Conservation (phyloP, 176 grass and related monocot species). For the Coix lacrymajobi region DNA sequence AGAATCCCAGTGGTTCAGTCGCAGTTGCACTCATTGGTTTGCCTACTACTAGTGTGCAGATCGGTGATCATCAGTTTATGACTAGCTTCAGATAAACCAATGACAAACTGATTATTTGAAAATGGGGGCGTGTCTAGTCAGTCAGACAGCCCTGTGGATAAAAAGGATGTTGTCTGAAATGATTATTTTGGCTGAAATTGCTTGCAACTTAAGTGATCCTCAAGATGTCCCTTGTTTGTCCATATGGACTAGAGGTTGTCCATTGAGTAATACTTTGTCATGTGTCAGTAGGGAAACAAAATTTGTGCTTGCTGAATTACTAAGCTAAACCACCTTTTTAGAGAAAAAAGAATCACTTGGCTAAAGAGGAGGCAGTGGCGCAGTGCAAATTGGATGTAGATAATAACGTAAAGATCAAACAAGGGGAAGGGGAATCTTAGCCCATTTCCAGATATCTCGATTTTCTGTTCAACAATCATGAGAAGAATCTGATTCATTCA, state of each 20-base stretch:
- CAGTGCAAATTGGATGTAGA: background rate
- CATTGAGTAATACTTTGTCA: background rate
- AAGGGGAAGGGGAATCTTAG: background rate
- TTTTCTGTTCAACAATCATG: conserved; percentile 1
- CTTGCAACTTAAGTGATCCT: conserved; percentile 4
- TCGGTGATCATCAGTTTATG: conserved; percentile 11
- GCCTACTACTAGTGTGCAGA: background rate
- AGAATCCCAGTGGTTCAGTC: background rate
- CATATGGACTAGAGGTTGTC: background rate
- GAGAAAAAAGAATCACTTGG: background rate
- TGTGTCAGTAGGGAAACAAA: background rate
- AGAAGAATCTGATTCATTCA: conserved; percentile 32
- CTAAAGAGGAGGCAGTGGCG: background rate
- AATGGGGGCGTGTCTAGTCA: background rate
- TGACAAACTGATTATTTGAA: conserved; percentile 9
- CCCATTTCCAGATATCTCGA: conserved; percentile 15
- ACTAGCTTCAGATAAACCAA: background rate
- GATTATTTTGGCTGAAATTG: conserved; percentile 1
- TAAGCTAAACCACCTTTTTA: background rate
- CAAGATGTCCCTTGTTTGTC: conserved; percentile 17
- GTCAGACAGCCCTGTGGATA: conserved; percentile 16
- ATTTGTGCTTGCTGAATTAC: background rate
- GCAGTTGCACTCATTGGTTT: conserved; percentile 15
- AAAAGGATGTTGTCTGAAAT: conserved; percentile 20
- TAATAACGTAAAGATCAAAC: conserved; percentile 7